A percentile compares a stretch with the other conserved stretches of the same genome.
phyloP scores from a whole-genome alignment of 2,329 filamentous ascomycete species.

The Coniosporium tulheliwenetii region DNA sequence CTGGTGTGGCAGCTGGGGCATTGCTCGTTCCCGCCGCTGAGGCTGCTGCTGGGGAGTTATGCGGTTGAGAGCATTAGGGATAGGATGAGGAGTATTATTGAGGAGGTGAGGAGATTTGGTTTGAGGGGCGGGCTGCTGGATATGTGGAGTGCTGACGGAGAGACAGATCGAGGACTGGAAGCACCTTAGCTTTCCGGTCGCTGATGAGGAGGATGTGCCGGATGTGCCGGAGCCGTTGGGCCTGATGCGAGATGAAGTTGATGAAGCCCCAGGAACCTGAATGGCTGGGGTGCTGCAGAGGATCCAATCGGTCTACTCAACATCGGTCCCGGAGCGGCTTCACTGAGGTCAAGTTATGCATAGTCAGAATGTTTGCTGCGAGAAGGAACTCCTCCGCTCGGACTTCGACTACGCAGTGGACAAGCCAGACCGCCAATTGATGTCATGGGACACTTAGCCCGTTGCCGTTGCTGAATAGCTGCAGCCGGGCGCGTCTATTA shows the following conservation, averaged over 20 bases:
- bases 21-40: constrained; percentile 80
- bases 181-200: constrained; percentile 16
- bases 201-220: background rate
- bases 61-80: constrained; percentile 93
- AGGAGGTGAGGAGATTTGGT: constrained; percentile 47
- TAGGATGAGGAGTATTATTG: constrained; percentile 74
- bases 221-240: background rate
- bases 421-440: no score
- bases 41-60: constrained; percentile 79
- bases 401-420: no score
- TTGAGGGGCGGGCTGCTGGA: background rate
- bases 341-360: no score
- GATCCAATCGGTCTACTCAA: no score
- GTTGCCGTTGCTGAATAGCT: no score
- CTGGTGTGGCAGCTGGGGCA: constrained; percentile 87
- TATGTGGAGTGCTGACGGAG: constrained; percentile 1
- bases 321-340: no score
- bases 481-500: no score
- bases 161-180: constrained; percentile 23
- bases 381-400: no score
- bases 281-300: no score
- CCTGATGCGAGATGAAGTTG: background rate
- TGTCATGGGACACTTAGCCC: no score
- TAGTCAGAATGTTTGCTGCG: no score
- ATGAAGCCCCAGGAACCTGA: background rate